Percentiles rank a stretch among this genome's conserved stretches.
These are phyloP conservation scores for Monosporozyma aquatica DNA, from an alignment of 805 yeast genomes.

Conservation along the genomic window DNA sequence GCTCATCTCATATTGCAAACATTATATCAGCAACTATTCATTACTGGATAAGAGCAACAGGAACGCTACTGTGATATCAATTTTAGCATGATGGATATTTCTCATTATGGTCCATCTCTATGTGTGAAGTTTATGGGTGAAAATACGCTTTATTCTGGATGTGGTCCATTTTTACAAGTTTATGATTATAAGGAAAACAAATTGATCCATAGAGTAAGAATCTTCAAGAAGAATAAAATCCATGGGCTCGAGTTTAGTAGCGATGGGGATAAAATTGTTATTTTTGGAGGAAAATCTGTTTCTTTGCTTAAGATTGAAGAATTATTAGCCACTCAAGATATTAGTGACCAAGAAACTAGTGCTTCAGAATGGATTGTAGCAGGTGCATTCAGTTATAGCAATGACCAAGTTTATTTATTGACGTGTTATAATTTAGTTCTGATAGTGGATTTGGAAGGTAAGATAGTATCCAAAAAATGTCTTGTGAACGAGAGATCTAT, in stretches of 20 bases:
- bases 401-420: conserved; percentile 40
- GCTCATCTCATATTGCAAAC: too few relatives aligned
- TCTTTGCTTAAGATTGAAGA: conserved; percentile 33
- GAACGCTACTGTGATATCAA: too few relatives aligned
- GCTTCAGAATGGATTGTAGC: conserved; percentile 76
- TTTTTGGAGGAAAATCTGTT: conserved; percentile 71
- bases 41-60: too few relatives aligned
- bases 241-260: conserved; percentile 55
- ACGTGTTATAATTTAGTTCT: conserved; percentile 67
- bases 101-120: conserved; percentile 60
- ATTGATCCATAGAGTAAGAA: conserved; percentile 33
- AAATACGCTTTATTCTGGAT: conserved; percentile 46
- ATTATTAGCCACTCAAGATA: conserved; percentile 16
- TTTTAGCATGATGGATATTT: conserved; percentile 13
- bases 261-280: conserved; percentile 28
- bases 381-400: conserved; percentile 40
- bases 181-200: conserved; percentile 38
- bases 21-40: too few relatives aligned
- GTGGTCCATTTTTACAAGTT: conserved; percentile 58
- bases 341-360: conserved; percentile 36
- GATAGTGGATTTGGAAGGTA: conserved; percentile 24
- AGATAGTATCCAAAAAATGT: conserved; percentile 24
- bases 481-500: conserved; percentile 67
- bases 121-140: conserved; percentile 37
- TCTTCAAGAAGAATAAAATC: conserved; percentile 68